These are phyloP conservation scores for Vaccinium corymbosum DNA, from an alignment of 148 eudicot genomes.

Conservation along the genomic window DNA sequence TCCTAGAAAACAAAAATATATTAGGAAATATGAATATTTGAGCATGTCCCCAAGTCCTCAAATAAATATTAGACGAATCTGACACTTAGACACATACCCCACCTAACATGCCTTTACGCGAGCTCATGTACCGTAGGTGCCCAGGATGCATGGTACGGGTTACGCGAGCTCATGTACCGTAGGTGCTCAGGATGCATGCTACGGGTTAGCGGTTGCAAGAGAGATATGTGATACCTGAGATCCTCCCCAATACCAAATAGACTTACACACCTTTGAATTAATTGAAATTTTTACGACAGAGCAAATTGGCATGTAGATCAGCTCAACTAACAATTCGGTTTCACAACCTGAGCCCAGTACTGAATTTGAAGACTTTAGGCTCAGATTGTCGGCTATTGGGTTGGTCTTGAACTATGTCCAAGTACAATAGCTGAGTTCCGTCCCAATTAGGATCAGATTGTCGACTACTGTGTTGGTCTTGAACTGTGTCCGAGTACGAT, in stretches of 20 bases:
- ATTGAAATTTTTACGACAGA: not conserved
- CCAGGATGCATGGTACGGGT: not conserved
- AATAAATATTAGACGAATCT: not conserved
- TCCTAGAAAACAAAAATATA: not conserved
- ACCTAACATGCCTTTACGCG: no score
- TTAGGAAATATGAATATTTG: not conserved
- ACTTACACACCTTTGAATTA: not conserved
- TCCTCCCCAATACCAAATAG: not conserved
- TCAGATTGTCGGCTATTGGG: not conserved
- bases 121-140: no score
- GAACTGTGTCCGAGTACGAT: not conserved
- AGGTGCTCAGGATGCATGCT: no score
- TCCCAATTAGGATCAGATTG: not conserved
- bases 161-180: not conserved
- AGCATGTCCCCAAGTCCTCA: not conserved
- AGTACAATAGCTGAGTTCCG: not conserved
- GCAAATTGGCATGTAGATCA: not conserved
- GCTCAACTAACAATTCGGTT: not conserved
- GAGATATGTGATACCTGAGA: not conserved
- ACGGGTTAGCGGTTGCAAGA: not conserved
- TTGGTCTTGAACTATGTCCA: not conserved
- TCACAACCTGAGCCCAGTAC: not conserved
- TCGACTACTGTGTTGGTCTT: not conserved
- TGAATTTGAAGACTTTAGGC: not conserved
- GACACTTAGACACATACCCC: not conserved